Evolutionary conservation across 2,329 filamentous ascomycete species (phyloP).

Genomic region (Fusarium marasasianum): DNA sequence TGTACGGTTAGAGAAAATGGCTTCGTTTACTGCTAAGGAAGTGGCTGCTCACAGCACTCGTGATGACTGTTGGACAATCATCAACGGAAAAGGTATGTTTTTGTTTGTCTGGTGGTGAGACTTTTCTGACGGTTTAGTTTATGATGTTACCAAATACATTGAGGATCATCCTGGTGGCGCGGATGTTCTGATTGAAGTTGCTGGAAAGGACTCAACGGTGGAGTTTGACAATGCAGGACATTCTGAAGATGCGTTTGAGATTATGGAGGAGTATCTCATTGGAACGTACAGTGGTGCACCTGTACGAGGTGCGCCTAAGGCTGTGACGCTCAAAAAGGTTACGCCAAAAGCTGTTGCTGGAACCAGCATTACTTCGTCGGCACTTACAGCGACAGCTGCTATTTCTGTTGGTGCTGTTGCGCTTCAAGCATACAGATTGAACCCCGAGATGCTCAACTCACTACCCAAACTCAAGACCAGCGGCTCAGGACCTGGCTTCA

Average conservation of each 20-base stretch:
- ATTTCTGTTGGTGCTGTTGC: conserved; percentile 14
- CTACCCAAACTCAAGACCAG: conserved; percentile 18
- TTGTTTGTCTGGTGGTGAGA: background rate
- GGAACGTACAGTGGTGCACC: conserved; percentile 50
- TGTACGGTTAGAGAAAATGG: conserved; percentile 9
- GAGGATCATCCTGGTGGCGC: conserved; percentile 76
- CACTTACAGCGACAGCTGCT: conserved; percentile 13
- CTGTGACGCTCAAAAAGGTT: conserved; percentile 18
- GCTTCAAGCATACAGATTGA: conserved; percentile 27
- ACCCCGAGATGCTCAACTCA: background rate
- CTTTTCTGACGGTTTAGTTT: conserved; percentile 54
- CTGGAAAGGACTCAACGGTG: conserved; percentile 79
- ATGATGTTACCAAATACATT: conserved; percentile 66
- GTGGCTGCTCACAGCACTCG: conserved; percentile 60
- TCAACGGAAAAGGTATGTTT: conserved; percentile 64
- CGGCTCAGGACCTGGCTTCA: conserved; percentile 16
- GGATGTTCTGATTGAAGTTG: conserved; percentile 80
- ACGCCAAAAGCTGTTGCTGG: background rate
- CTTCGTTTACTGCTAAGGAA: conserved; percentile 48
- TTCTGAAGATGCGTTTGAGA: conserved; percentile 67
- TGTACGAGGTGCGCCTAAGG: conserved; percentile 11
- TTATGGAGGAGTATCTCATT: conserved; percentile 51
- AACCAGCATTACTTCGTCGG: background rate
- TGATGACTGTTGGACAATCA: conserved; percentile 62
- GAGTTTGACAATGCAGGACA: conserved; percentile 87